Percentiles rank a stretch among this genome's conserved stretches.
Evolutionary conservation across 257 asterid genomes (phyloP).

Genomic region (Buddleja alternifolia): DNA sequence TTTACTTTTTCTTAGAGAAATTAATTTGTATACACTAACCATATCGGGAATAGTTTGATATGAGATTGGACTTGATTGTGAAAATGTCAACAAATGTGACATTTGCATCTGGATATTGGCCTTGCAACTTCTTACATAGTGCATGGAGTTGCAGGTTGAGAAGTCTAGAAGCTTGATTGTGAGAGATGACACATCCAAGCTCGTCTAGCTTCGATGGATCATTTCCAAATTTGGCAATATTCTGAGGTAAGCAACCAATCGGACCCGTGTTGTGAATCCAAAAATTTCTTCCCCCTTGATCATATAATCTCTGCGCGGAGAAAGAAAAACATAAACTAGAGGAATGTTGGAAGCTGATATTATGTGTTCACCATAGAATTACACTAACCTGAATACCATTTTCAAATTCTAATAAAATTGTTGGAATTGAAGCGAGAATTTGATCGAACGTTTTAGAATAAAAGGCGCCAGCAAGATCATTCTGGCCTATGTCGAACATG

Average conservation of each 20-base stretch:
- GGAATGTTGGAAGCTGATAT: not conserved
- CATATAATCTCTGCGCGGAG: conserved; percentile 60
- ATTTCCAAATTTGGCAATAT: conserved; percentile 75
- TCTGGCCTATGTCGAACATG: conserved; percentile 96
- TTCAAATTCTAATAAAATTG: conserved; percentile 67
- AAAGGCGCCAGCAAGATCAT: conserved; percentile 92
- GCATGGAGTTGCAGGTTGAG: conserved; percentile 82
- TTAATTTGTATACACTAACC: conserved; percentile 46
- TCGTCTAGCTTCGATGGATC: conserved; percentile 89
- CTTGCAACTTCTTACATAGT: conserved; percentile 71
- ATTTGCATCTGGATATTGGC: conserved; percentile 71
- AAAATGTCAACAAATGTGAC: conserved; percentile 69
- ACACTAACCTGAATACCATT: conserved; percentile 60
- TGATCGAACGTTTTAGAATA: conserved; percentile 85
- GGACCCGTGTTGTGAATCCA: conserved; percentile 99
- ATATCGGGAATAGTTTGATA: conserved; percentile 71
- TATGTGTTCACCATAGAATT: not conserved
- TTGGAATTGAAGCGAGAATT: conserved; percentile 83
- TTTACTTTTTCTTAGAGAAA: not conserved
- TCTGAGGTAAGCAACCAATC: conserved; percentile 89
- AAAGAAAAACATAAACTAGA: not conserved
- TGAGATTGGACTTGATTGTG: conserved; percentile 82
- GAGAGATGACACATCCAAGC: conserved; percentile 83
- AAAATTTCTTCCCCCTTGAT: conserved; percentile 81
- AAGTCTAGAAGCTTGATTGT: conserved; percentile 83